Conservation (phyloP, 148 eudicot genomes). For the Chenopodium berlandieri region DNA sequence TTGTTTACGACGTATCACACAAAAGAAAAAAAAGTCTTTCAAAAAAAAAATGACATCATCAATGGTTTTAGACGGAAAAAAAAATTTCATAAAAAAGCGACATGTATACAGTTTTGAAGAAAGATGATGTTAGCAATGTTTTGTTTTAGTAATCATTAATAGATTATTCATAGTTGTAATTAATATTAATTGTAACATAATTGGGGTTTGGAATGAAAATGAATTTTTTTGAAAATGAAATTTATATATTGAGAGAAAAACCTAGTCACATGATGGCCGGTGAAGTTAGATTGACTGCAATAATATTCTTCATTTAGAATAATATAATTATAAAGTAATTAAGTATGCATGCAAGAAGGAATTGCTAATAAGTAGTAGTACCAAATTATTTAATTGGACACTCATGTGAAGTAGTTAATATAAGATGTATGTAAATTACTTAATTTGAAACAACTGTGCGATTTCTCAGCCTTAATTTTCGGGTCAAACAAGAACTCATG, state of each 20-base stretch:
- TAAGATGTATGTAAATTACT: neutral
- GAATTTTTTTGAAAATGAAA: neutral
- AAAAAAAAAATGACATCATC: no score
- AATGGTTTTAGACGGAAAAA: no score
- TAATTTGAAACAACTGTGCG: constrained; percentile 30
- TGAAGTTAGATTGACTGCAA: constrained; percentile 7
- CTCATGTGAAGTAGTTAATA: constrained; percentile 20
- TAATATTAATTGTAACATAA: neutral
- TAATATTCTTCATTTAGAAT: neutral
- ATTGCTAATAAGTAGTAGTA: constrained; percentile 6
- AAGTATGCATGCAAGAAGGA: neutral
- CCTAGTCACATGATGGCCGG: constrained; percentile 9
- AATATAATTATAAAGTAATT: neutral
- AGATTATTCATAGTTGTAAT: neutral
- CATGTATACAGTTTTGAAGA: no score
- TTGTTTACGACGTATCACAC: no score
- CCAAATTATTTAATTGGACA: neutral
- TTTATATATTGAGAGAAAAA: neutral
- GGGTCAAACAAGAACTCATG: constrained; percentile 44
- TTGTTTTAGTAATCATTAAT: no score
- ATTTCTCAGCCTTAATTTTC: constrained; percentile 38
- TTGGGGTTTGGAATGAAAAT: neutral
- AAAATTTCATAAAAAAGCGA: no score
- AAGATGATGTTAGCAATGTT: no score
- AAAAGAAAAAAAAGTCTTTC: no score